These are phyloP conservation scores for Calendula officinalis DNA, from an alignment of 129 eudicot species.

Conservation along the genomic window DNA sequence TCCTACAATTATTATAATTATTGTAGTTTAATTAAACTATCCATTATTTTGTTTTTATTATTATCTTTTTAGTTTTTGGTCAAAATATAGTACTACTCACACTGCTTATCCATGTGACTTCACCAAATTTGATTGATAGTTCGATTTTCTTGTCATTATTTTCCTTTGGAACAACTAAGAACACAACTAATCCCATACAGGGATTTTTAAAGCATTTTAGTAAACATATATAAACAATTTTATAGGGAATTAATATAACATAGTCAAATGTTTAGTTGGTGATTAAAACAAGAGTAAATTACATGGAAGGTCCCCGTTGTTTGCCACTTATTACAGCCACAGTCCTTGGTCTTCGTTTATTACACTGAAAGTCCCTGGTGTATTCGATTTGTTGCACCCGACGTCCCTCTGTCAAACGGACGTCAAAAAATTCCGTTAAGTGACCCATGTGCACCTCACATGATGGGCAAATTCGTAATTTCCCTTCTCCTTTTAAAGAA, in stretches of 20 bases:
- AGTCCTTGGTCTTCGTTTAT: no score
- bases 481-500: no score
- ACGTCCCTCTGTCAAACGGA: no score
- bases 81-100: slow-evolving; percentile 20
- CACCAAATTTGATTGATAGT: slow-evolving; percentile 20
- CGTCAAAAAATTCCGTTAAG: no score
- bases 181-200: slow-evolving; percentile 14
- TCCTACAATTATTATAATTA: background rate
- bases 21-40: background rate
- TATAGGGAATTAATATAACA: slow-evolving; percentile 5
- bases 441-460: no score
- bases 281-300: background rate
- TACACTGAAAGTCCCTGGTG: no score
- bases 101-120: slow-evolving; percentile 43
- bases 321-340: no score
- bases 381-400: no score
- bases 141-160: slow-evolving; percentile 25
- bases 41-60: background rate
- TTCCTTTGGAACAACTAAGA: slow-evolving; percentile 17
- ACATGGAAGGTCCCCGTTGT: no score
- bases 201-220: background rate
- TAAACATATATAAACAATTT: background rate
- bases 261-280: slow-evolving; percentile 15
- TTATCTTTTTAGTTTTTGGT: slow-evolving; percentile 10
- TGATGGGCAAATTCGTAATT: no score